Conservation (phyloP, 176 grass and related monocot genomes). For the Phoenix roebelenii region DNA sequence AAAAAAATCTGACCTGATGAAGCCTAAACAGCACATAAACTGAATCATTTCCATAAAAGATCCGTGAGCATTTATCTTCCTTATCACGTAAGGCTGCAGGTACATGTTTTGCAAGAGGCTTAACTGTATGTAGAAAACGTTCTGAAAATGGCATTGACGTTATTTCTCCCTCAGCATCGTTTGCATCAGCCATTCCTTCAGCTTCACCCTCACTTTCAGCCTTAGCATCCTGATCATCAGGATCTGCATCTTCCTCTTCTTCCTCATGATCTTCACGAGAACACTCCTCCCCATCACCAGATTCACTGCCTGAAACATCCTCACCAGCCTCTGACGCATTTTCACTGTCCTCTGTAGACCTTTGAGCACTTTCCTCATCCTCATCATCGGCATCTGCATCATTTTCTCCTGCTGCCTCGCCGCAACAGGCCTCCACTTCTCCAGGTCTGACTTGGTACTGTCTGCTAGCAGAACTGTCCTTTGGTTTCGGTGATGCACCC, state of each 20-base stretch:
- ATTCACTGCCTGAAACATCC: slow-evolving; percentile 22
- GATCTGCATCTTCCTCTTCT: slow-evolving; percentile 43
- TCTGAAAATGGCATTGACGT: slow-evolving; percentile 31
- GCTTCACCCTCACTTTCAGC: slow-evolving; percentile 54
- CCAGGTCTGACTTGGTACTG: not conserved
- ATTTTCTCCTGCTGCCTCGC: slow-evolving; percentile 8
- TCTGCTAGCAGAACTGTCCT: slow-evolving; percentile 22
- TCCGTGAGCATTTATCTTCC: slow-evolving; percentile 20
- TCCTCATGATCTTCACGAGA: slow-evolving; percentile 49
- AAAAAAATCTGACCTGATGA: slow-evolving; percentile 39
- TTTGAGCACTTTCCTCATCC: slow-evolving; percentile 17
- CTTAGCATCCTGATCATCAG: slow-evolving; percentile 34
- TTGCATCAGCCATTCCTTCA: slow-evolving; percentile 20
- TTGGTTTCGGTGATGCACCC: slow-evolving; percentile 5
- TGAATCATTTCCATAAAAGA: slow-evolving; percentile 68
- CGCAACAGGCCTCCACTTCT: slow-evolving; percentile 7
- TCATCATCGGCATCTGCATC: slow-evolving; percentile 22
- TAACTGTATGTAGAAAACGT: slow-evolving; percentile 17
- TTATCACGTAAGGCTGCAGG: slow-evolving; percentile 24
- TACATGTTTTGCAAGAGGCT: slow-evolving; percentile 47
- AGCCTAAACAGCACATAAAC: slow-evolving; percentile 61
- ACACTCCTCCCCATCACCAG: slow-evolving; percentile 30
- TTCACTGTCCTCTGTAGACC: slow-evolving; percentile 11
- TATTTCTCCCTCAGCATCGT: slow-evolving; percentile 32
- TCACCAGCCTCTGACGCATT: slow-evolving; percentile 20